phyloP scores from a whole-genome alignment of 805 yeast species.

The Candida broadrunensis region DNA sequence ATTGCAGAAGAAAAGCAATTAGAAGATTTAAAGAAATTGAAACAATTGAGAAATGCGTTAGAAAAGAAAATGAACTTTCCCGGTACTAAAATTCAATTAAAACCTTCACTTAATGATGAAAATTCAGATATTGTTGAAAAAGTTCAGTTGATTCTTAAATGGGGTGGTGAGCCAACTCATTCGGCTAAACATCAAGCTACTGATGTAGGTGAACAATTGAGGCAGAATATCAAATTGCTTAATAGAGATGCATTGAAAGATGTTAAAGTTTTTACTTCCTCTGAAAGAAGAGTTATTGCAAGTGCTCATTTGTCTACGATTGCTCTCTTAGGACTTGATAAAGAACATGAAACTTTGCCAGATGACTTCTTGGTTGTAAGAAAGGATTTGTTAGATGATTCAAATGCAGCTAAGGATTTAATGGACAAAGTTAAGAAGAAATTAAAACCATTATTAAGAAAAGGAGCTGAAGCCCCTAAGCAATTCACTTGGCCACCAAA shows the following conservation, averaged over 20 bases:
- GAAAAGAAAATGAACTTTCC: slow-evolving; percentile 88
- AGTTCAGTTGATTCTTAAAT: slow-evolving; percentile 91
- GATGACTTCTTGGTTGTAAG: slow-evolving; percentile 78
- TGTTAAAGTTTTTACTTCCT: slow-evolving; percentile 83
- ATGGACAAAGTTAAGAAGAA: slow-evolving; percentile 98
- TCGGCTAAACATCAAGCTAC: slow-evolving; percentile 92
- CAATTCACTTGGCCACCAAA: slow-evolving; percentile 99
- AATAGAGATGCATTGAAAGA: slow-evolving; percentile 83
- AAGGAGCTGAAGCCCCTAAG: slow-evolving; percentile 95
- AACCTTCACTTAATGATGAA: slow-evolving; percentile 72
- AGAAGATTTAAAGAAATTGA: slow-evolving; percentile 78
- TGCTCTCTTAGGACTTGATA: slow-evolving; percentile 68
- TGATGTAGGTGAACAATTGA: slow-evolving; percentile 92
- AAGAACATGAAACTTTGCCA: slow-evolving; percentile 47
- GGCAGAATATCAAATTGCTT: slow-evolving; percentile 85
- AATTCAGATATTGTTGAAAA: slow-evolving; percentile 75
- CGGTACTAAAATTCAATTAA: slow-evolving; percentile 94
- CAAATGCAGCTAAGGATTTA: slow-evolving; percentile 95
- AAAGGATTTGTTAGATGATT: slow-evolving; percentile 90
- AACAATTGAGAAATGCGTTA: slow-evolving; percentile 75
- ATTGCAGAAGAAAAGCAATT: slow-evolving; percentile 74
- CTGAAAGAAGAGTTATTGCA: slow-evolving; percentile 92
- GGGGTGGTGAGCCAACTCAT: slow-evolving; percentile 99
- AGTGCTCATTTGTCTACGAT: slow-evolving; percentile 86
- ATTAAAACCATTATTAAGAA: slow-evolving; percentile 87